Evolutionary conservation across 345 rosid species (phyloP).

Genomic region (Rhizophora apiculata): DNA sequence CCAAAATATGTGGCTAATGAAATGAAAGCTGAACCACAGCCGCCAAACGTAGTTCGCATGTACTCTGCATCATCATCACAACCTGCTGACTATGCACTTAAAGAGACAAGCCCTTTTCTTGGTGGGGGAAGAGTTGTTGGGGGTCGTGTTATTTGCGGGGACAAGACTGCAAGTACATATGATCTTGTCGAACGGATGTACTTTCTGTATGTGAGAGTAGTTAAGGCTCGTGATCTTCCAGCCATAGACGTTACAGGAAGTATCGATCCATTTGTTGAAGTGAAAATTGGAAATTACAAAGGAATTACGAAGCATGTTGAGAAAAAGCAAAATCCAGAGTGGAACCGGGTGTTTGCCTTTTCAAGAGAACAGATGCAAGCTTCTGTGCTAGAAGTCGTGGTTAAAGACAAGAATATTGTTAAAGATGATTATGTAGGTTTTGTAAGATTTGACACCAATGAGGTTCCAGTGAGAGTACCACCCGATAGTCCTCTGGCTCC

Average conservation of each 20-base stretch:
- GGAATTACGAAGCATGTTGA: constrained; percentile 35
- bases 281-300: constrained; percentile 31
- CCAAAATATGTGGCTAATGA: constrained; percentile 59
- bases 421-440: constrained; percentile 29
- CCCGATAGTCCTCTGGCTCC: constrained; percentile 38
- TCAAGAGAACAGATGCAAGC: constrained; percentile 37
- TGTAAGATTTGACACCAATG: constrained; percentile 26
- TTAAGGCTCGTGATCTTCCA: constrained; percentile 36
- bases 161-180: constrained; percentile 37
- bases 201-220: constrained; percentile 32
- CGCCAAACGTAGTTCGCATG: constrained; percentile 66
- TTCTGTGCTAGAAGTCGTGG: constrained; percentile 26
- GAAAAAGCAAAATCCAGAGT: constrained; percentile 30
- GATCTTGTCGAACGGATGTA: constrained; percentile 37
- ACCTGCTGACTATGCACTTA: constrained; percentile 33
- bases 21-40: constrained; percentile 63
- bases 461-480: constrained; percentile 33
- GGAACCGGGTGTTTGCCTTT: constrained; percentile 40
- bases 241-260: constrained; percentile 37
- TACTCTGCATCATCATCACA: constrained; percentile 63
- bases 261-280: constrained; percentile 33
- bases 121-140: constrained; percentile 38
- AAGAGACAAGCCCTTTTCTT: constrained; percentile 39
- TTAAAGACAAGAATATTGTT: constrained; percentile 30
- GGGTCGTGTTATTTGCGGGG: constrained; percentile 71